Base-by-base conservation (phyloP, 331 rosid species). In the Cydonia oblonga region DNA sequence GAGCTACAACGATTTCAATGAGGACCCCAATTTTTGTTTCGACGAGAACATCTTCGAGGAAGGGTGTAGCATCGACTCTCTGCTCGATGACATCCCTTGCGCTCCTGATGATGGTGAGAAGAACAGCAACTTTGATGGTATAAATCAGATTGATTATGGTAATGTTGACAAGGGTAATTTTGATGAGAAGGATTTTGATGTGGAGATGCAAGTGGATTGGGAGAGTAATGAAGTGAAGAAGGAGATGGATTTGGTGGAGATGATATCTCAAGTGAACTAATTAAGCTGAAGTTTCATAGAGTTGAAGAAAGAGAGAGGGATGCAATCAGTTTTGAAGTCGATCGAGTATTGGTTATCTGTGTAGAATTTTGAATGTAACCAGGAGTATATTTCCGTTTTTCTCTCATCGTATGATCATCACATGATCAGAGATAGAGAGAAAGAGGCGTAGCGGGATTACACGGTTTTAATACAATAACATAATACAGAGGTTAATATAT, bases 221-320 rank as follows among this genome's bases (percentile, higher is more conserved):
- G 62, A 65, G 69, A 76, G 53, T 76, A 76, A 22, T 79, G 87
- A 83, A 59, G 89, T 79, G 75, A 88, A 87, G 86, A 78, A 84
- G 80, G 97, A 91, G 80, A 18, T 91, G 81, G 97, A 91, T 82
- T 89, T 93, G 83, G 89, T 85, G 85, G 91, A 93, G 86, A 86
- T 91, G 95, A 91, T 91, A 63, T 76, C 83, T 56, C 88, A 79
- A 44, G 83, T 80, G 51, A 79, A 85, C 42, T 60, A 60, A 25
- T n/a, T 71, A 78, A 59, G 71, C 14, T 15, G 42, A 66, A 7
- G 51, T 29, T 14, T 40, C 46, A 12, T 40, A 40, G 46, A 40
- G 46, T 40, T 3, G 46, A 3, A 40, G 46, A 40, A 40, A 40
- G 46, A 40, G 46, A 11, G 46, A 40, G 46, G 15, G 46, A 40